Conservation (phyloP, 2,329 filamentous ascomycete genomes). For the Sclerotinia sclerotiorum region DNA sequence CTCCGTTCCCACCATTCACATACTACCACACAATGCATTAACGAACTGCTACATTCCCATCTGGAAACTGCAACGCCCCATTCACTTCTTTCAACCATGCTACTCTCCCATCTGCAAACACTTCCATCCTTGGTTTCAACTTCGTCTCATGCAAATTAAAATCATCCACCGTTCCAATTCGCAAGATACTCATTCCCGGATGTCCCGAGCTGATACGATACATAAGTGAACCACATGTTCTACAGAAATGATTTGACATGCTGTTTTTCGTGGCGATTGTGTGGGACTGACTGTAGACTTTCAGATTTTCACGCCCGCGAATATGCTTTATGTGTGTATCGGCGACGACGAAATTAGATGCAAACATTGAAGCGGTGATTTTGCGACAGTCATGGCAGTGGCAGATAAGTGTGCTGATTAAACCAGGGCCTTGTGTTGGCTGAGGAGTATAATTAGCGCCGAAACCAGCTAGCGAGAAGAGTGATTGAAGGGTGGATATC, state of each 20-base stretch:
- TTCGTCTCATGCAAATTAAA: conserved; percentile 56
- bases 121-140: conserved; percentile 54
- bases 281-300: conserved; percentile 46
- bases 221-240: conserved; percentile 59
- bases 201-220: conserved; percentile 50
- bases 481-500: neutral
- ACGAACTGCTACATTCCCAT: neutral
- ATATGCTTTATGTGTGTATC: conserved; percentile 49
- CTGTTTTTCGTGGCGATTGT: conserved; percentile 49
- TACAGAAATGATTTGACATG: conserved; percentile 65
- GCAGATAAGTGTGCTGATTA: conserved; percentile 56
- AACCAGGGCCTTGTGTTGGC: conserved; percentile 48
- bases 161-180: conserved; percentile 64
- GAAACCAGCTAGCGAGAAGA: neutral
- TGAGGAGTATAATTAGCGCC: conserved; percentile 30
- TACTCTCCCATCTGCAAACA: conserved; percentile 53
- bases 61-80: conserved; percentile 40
- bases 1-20: neutral
- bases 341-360: conserved; percentile 55
- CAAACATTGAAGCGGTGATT: conserved; percentile 62
- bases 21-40: neutral
- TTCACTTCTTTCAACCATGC: conserved; percentile 48
- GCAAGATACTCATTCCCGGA: conserved; percentile 50
- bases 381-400: conserved; percentile 63
- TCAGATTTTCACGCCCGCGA: conserved; percentile 54